phyloP scores from a whole-genome alignment of 1,284 basidiomycete species.

The Entoloma clypeatum region DNA sequence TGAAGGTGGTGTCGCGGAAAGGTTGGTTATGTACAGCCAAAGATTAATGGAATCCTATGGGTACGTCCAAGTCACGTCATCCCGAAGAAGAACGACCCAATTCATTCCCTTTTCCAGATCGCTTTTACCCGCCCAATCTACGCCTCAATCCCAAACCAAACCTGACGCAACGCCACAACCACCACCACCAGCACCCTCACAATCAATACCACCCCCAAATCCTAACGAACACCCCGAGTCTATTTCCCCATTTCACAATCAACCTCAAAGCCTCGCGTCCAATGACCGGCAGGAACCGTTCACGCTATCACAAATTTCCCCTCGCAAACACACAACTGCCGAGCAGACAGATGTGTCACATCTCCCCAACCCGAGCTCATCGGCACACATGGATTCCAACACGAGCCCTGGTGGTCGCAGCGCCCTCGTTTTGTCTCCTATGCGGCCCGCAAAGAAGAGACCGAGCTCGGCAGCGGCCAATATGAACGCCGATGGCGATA shows the following conservation, averaged over 20 bases:
- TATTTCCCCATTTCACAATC: neutral
- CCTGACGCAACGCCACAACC: no score
- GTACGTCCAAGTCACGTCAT: no score
- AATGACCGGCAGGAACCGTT: constrained; percentile 27
- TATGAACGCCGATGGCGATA: constrained; percentile 25
- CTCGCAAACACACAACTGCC: constrained; percentile 36
- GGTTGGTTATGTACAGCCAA: constrained; percentile 30
- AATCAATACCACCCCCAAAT: no score
- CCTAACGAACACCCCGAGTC: no score
- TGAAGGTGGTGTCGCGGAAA: constrained; percentile 27
- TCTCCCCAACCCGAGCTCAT: constrained; percentile 14
- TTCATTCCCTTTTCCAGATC: no score
- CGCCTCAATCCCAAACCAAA: no score
- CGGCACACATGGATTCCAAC: constrained; percentile 12
- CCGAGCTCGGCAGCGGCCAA: constrained; percentile 23
- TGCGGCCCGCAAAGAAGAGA: constrained; percentile 36
- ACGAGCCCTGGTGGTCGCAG: neutral
- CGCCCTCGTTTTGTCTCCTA: constrained; percentile 20
- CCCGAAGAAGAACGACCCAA: no score
- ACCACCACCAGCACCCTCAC: no score
- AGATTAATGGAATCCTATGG: constrained; percentile 28
- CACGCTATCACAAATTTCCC: constrained; percentile 50
- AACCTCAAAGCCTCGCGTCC: neutral
- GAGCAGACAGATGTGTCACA: neutral
- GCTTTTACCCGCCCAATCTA: no score